phyloP scores from a whole-genome alignment of 164 flowering plant genomes.

The Magnolia officinalis region DNA sequence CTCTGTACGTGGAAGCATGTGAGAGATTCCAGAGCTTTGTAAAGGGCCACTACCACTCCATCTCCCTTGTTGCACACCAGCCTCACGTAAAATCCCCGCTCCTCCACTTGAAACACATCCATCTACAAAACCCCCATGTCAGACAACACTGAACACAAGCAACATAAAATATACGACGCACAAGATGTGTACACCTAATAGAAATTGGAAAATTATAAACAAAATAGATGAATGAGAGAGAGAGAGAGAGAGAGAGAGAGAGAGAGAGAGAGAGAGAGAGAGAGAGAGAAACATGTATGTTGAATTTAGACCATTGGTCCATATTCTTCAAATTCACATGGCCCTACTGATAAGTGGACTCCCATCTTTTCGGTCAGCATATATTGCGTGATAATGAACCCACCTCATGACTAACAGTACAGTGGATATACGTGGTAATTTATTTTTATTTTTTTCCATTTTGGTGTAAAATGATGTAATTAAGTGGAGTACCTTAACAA shows the following conservation, averaged over 20 bases:
- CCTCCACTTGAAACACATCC: conserved; percentile 69
- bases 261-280: no score
- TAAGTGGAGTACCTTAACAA: conserved; percentile 42
- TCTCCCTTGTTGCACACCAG: conserved; percentile 49
- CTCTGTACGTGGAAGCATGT: conserved; percentile 39
- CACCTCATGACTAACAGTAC: no score
- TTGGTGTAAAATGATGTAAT: no score
- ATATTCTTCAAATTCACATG: no score
- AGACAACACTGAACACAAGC: no score
- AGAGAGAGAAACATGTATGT: no score
- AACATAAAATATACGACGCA: background rate
- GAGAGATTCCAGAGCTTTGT: conserved; percentile 71
- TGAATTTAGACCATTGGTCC: background rate
- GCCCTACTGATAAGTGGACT: no score
- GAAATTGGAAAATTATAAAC: background rate
- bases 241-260: no score
- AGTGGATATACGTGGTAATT: no score
- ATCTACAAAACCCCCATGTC: conserved; percentile 34
- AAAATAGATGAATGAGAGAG: background rate
- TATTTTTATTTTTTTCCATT: no score
- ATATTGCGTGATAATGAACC: no score
- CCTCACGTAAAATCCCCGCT: conserved; percentile 59
- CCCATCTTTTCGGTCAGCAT: no score
- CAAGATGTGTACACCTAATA: background rate
- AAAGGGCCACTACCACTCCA: conserved; percentile 54